Evolutionary conservation across 257 asterid genomes (phyloP).

Genomic region (Anisodus tanguticus): DNA sequence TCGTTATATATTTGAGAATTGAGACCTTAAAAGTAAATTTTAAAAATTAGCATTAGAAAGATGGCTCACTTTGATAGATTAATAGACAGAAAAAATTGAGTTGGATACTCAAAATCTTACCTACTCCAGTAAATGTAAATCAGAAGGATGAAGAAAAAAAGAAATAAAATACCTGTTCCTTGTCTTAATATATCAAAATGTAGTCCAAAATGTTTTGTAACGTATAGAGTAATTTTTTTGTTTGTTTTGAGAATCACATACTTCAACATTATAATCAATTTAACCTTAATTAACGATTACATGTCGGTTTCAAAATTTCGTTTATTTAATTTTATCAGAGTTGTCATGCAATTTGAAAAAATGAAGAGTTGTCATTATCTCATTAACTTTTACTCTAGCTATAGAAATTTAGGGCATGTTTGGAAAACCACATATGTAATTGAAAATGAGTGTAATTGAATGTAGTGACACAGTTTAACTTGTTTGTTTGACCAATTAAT

Average conservation of each 20-base stretch:
- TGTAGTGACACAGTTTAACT: too few species aligned
- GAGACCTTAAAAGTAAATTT: background rate
- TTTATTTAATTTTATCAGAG: background rate
- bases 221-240: background rate
- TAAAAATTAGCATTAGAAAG: background rate
- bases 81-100: background rate
- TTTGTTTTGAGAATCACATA: background rate
- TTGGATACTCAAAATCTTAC: background rate
- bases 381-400: background rate
- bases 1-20: background rate
- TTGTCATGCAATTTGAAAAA: background rate
- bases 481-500: too few species aligned
- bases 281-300: background rate
- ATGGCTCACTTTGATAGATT: background rate
- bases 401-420: background rate
- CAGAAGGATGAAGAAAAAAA: background rate
- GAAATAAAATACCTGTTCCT: background rate
- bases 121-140: background rate
- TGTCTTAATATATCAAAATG: background rate
- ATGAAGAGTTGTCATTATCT: background rate
- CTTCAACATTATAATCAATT: background rate
- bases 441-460: too few species aligned
- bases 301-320: background rate
- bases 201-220: background rate
- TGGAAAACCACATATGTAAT: too few species aligned